Base-by-base conservation (phyloP, 2,329 filamentous ascomycete species). In the Beauveria medogensis region DNA sequence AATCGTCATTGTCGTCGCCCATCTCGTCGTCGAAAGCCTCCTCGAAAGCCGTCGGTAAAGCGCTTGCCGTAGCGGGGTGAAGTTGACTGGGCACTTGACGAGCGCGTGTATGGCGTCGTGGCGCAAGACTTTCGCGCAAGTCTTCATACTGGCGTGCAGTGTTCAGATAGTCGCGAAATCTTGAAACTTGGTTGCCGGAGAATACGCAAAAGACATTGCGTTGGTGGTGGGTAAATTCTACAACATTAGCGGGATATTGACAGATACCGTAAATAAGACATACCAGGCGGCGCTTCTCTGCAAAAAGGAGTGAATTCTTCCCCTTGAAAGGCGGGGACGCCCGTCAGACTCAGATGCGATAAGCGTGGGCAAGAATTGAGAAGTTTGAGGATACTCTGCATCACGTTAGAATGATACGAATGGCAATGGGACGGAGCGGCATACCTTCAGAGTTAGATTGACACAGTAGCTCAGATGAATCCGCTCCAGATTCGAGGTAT, bases 151-250 rank as follows among this genome's bases (percentile, higher is more conserved):
- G 73, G 0, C 74, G 71, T 12, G 77, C 75, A 0, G 72, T 77
- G 65, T 92, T 95, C 44, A 99, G 80, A 70, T 92, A 90, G 30
- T 87, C 82, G 47, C 93, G 88, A 28, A 99, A 83, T 46, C 84
- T 83, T 47, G 79, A 78, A 2, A 99, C 93, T 60, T 92, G 92
- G 28, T 84, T 82, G 6, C 94, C 93, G 2, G 92, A 97, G 73
- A 99, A 99, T 59, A 99, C 94, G 70, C 94, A 99, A 72, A 99
- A 99, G 8, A 97, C 91, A 57, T 93, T 88, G 64, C 94, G 86
- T 73, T 99, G 94, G 70, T 97, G 92, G 52, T 93, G 89, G 20
- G 92, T 97, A 72, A 99, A 99, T 74, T 97, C 94, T 86, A 60
- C 3, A 18, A n/a, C 24, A 63, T 76, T 59, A 76, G 71, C 55